Evolutionary conservation across 441 rosid species (phyloP).

Genomic region (Arabidopsis hybrid): DNA sequence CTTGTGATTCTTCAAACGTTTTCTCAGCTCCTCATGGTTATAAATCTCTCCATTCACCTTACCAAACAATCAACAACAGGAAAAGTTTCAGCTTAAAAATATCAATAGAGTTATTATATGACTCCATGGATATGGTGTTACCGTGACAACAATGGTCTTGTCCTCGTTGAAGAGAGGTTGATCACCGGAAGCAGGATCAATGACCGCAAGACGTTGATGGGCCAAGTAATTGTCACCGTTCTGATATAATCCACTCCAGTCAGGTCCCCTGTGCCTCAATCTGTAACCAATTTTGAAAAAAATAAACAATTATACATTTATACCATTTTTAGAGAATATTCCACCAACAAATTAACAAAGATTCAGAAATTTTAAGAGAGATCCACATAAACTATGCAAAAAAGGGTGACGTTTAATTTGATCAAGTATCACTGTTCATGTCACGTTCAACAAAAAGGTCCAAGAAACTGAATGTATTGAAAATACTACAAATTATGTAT

Average conservation of each 20-base stretch:
- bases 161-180: constrained; percentile 91
- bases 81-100: constrained; percentile 2
- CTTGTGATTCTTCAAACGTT: constrained; percentile 65
- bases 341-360: constrained; percentile 9
- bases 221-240: constrained; percentile 72
- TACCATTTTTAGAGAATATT: neutral
- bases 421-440: constrained; percentile 15
- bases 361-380: neutral
- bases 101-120: neutral
- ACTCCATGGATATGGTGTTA: constrained; percentile 32
- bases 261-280: constrained; percentile 95
- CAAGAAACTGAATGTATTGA: neutral
- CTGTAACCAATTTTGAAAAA: constrained; percentile 41
- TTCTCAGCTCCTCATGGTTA: constrained; percentile 82
- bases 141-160: constrained; percentile 75
- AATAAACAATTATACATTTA: neutral
- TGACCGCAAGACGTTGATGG: constrained; percentile 87
- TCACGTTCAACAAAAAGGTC: constrained; percentile 25
- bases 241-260: constrained; percentile 93
- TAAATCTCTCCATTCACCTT: constrained; percentile 97
- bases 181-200: constrained; percentile 94
- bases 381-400: neutral
- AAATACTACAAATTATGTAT: neutral
- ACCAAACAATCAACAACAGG: neutral
- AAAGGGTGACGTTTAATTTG: constrained; percentile 13